Conservation (phyloP, 805 yeast genomes). For the Metschnikowia noctiluminum region DNA sequence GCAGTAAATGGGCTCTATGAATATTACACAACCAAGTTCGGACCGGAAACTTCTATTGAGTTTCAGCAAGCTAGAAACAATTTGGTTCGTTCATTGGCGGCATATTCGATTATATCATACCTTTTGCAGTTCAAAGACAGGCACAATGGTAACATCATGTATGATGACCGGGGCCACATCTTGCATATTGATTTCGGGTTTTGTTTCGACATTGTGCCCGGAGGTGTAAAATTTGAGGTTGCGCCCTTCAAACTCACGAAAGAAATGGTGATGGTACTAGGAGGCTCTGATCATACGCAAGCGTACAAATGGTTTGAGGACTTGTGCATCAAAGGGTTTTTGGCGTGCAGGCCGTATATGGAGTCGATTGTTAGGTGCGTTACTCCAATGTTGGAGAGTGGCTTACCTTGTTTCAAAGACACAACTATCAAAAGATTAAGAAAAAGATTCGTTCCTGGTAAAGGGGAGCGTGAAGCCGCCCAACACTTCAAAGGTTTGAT, state of each 20-base stretch:
- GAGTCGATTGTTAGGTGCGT: conserved; percentile 83
- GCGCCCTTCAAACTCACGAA: conserved; percentile 95
- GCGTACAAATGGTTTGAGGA: conserved; percentile 94
- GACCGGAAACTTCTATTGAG: conserved; percentile 87
- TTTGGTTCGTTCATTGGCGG: conserved; percentile 91
- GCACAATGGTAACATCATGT: conserved; percentile 97
- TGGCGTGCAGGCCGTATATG: conserved; percentile 84
- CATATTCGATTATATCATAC: conserved; percentile 88
- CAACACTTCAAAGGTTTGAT: conserved; percentile 70
- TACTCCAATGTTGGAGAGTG: conserved; percentile 89
- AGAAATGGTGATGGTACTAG: conserved; percentile 95
- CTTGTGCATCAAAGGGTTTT: conserved; percentile 85
- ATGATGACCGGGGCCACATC: conserved; percentile 92
- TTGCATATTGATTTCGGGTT: conserved; percentile 97
- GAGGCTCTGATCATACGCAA: conserved; percentile 82
- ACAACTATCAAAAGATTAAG: conserved; percentile 77
- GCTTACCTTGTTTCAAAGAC: conserved; percentile 93
- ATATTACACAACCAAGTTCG: conserved; percentile 87
- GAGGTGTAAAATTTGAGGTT: conserved; percentile 97
- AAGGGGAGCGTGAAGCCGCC: conserved; percentile 84
- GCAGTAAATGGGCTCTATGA: conserved; percentile 97
- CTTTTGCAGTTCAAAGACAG: conserved; percentile 92
- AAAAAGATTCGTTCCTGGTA: conserved; percentile 75
- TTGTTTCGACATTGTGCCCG: conserved; percentile 98
- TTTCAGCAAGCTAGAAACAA: conserved; percentile 91